Conservation (phyloP, 345 rosid species). For the Populus deltoides region DNA sequence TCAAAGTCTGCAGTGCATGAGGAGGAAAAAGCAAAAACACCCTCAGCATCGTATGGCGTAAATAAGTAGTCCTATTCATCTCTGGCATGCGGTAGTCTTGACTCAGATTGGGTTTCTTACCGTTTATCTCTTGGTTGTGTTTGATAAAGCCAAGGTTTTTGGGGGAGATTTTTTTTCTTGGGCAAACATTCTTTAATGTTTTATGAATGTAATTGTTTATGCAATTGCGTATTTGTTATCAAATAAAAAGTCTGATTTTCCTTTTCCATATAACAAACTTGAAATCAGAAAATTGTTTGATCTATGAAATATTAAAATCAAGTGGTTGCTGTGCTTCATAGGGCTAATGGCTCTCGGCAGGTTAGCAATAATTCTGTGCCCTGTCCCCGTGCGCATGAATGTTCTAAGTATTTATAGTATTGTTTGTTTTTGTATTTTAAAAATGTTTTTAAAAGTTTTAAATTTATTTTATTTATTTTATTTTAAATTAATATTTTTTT, state of each 20-base stretch:
- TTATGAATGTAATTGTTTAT: slow-evolving; percentile 18
- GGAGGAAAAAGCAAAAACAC: slow-evolving; percentile 20
- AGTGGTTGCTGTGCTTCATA: background rate
- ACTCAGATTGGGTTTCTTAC: slow-evolving; percentile 2
- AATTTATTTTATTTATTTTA: too few species aligned
- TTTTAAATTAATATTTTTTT: too few species aligned
- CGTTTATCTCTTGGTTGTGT: slow-evolving; percentile 3
- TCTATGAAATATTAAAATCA: background rate
- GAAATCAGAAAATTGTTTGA: background rate
- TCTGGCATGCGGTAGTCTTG: background rate
- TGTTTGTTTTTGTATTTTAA: too few species aligned
- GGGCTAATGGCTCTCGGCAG: background rate
- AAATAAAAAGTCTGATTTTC: slow-evolving; percentile 24
- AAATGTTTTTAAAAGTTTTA: too few species aligned
- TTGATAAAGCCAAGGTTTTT: slow-evolving; percentile 1
- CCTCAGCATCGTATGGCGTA: slow-evolving; percentile 17
- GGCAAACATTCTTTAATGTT: background rate
- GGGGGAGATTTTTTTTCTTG: background rate
- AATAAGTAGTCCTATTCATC: background rate
- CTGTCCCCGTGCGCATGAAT: too few species aligned
- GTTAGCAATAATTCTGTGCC: too few species aligned
- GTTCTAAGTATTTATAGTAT: too few species aligned
- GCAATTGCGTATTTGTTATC: slow-evolving; percentile 1
- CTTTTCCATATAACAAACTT: background rate
- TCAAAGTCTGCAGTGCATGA: background rate